Evolutionary conservation across 331 rosid species (phyloP), one percentile per base, ranked within the genome.

Genomic region (Cydonia oblonga): DNA sequence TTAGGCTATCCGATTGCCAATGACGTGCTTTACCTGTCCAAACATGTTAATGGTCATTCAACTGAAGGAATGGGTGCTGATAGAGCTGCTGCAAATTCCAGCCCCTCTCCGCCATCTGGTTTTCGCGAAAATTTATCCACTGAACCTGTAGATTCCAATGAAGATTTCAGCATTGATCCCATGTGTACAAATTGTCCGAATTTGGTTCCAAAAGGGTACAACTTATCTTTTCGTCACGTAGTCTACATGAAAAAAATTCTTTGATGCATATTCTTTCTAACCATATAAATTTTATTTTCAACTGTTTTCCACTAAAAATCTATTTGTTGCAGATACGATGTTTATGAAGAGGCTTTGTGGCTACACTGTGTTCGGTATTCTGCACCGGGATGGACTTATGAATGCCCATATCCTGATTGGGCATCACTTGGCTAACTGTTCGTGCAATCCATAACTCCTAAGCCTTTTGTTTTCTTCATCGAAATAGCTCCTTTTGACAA

Each of bases 131-230:
- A 79, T 72, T 68, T 74, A 75, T 76, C 68, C 29, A 23, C 76
- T 54, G 85, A 59, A 62, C 60, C 67, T 54, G 84, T 83, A 74
- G 93, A 79, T 66, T 76, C 82, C 40, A 44, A 23, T 29, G 86
- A 75, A 49, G 96, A 84, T 53, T 90, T 95, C 78, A 72, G 86
- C 76, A 79, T 87, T 16, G 99, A 95, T 67, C 92, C 96, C 71
- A 87, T 89, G 96, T 95, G 99, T 81, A 89, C 97, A 71, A 95
- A 95, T 81, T 95, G 99, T 81, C 99, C 99, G 64, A 80, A 88
- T 83, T 87, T 95, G 85, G 90, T 83, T 64, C 97, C 97, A 49
- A 87, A 84, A 76, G 99, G 97, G 99, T 87, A 87, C 78, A 81
- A 67, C 51, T 56, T 54, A 12, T 67, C 33, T 25, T 58, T 4